Evolutionary conservation across 2,329 filamentous ascomycete genomes (phyloP), one percentile per base, ranked within the genome.

Genomic region (Aspergillus costaricaensis): DNA sequence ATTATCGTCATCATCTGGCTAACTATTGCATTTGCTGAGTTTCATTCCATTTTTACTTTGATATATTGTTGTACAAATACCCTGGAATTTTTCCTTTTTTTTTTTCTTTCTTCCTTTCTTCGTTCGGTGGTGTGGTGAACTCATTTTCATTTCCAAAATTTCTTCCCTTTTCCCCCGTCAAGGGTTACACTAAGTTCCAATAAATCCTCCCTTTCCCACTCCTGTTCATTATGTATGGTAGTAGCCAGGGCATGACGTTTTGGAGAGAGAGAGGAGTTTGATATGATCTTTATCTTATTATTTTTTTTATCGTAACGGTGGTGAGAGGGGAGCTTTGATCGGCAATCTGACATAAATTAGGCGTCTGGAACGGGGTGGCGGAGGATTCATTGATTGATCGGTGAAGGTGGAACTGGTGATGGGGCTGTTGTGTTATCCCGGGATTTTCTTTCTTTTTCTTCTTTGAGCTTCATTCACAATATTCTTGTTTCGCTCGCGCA

Each of bases 41-140:
- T 17, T 43, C 50, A 27, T 57, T 50, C 30, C 21, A 36, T n/a
- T 38, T 21, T 51, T 56, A 32, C 25, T 19, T 63, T 56, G 17
- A 44, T 49, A 49, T 57, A 36, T 36, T 36, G 44, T 55, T 65
- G 61, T 65, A 66, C 55, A 61, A 67, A 67, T 67, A 65, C 60
- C 60, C 64, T 66, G 59, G 52, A 32, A 62, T 62, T 60, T 51
- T 52, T 19, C 30, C n/a, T 7, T 27, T 36, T 15, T 19, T 3
- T 8, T 38, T 23, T 2, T 25, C 21, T 27, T 23, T 30, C 25
- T 27, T 8, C 0, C 25, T 27, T 23, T 52, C 17, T 21, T 14
- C 21, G 43, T 32, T 15, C n/a, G 32, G 25, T 25, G 48, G 48
- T 57, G 48, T 25, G 48, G 48, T 57, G 48, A 50, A 43, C 38